Evolutionary conservation across 306 rosid species (phyloP).

Genomic region (Inga leiocalycina): DNA sequence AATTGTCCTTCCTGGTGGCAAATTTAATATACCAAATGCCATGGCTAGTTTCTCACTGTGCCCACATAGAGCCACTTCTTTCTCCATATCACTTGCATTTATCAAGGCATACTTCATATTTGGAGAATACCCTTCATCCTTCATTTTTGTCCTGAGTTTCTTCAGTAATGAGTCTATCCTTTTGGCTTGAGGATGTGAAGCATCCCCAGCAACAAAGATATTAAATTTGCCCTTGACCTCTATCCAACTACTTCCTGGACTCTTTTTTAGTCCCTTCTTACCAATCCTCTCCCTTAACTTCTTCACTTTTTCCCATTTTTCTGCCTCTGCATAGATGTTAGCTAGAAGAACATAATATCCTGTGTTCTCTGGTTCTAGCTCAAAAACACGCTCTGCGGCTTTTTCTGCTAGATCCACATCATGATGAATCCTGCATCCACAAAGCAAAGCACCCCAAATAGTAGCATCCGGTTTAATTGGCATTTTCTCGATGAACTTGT

Average conservation of each 20-base stretch:
- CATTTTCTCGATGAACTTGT: conserved; percentile 55
- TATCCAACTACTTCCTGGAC: conserved; percentile 72
- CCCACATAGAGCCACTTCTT: conserved; percentile 74
- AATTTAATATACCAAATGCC: conserved; percentile 67
- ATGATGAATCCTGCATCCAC: conserved; percentile 72
- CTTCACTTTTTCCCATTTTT: conserved; percentile 74
- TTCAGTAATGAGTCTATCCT: conserved; percentile 51
- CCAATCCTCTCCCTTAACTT: conserved; percentile 55
- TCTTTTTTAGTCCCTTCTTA: conserved; percentile 53
- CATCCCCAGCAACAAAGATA: conserved; percentile 61
- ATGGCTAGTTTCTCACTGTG: conserved; percentile 78
- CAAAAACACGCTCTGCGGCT: conserved; percentile 68
- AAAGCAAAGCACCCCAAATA: conserved; percentile 71
- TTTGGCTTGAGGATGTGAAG: conserved; percentile 62
- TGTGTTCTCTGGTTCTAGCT: conserved; percentile 74
- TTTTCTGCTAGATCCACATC: conserved; percentile 75
- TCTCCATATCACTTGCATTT: conserved; percentile 59
- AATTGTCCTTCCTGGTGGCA: conserved; percentile 56
- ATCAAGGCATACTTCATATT: conserved; percentile 62
- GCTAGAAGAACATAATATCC: conserved; percentile 72
- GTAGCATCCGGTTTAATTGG: conserved; percentile 73
- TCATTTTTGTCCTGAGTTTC: conserved; percentile 56
- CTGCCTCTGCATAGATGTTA: conserved; percentile 72
- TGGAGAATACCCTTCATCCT: conserved; percentile 58
- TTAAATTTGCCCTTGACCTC: conserved; percentile 55